These are phyloP conservation scores for Talaromyces nanjingensis DNA, from an alignment of 495 filamentous ascomycete genomes.

Conservation along the genomic window DNA sequence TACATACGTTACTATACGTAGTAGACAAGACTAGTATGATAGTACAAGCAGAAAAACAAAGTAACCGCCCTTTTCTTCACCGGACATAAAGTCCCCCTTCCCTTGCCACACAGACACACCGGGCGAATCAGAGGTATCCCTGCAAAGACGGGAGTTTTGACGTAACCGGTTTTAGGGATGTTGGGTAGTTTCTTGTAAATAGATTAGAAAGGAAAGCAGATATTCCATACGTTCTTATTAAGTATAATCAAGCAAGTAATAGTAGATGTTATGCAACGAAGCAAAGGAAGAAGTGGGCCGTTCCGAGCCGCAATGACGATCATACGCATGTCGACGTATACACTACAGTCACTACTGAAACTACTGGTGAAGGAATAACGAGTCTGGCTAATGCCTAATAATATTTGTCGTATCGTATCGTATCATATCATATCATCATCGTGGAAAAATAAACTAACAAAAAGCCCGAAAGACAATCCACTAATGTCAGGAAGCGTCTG, in stretches of 20 bases:
- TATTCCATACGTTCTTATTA: no score
- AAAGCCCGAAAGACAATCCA: not conserved
- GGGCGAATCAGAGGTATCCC: not conserved
- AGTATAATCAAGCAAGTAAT: no score
- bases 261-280: no score
- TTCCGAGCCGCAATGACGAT: not conserved
- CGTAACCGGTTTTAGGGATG: not conserved
- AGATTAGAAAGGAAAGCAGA: not conserved
- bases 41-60: not conserved
- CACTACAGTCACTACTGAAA: not conserved
- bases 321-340: not conserved
- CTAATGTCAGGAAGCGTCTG: conserved; percentile 7
- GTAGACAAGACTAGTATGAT: no score
- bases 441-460: not conserved
- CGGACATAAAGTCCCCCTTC: not conserved
- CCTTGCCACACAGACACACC: not conserved
- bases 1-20: no score
- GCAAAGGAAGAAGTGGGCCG: not conserved
- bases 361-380: not conserved
- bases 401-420: not conserved
- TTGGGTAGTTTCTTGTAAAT: not conserved
- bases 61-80: not conserved
- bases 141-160: not conserved
- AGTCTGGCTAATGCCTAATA: not conserved
- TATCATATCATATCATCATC: conserved; percentile 5